Evolutionary conservation across 2,329 filamentous ascomycete genomes (phyloP).

Genomic region (Zymoseptoria tritici): DNA sequence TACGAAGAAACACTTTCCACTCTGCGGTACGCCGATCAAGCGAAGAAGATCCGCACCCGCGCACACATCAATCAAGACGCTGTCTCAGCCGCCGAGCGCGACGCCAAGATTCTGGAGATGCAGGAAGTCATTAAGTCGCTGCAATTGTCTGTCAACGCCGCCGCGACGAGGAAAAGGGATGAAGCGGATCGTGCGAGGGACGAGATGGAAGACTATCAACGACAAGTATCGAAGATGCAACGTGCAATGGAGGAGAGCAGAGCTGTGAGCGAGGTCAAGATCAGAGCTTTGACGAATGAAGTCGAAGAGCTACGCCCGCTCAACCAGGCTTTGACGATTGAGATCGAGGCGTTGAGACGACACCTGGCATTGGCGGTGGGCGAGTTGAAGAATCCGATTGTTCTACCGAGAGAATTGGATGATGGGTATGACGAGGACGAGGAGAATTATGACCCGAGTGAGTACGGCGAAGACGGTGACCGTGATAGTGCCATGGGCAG

Average conservation of each 20-base stretch:
- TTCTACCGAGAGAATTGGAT: slow-evolving; percentile 39
- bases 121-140: slow-evolving; percentile 83
- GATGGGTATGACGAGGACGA: slow-evolving; percentile 17
- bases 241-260: slow-evolving; percentile 91
- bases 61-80: slow-evolving; percentile 95
- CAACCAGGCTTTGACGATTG: slow-evolving; percentile 50
- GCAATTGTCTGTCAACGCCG: slow-evolving; percentile 62
- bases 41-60: slow-evolving; percentile 90
- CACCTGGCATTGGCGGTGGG: slow-evolving; percentile 81
- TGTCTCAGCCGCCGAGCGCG: slow-evolving; percentile 83
- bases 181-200: slow-evolving; percentile 66
- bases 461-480: slow-evolving; percentile 50
- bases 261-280: slow-evolving; percentile 88
- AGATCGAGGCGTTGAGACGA: slow-evolving; percentile 82
- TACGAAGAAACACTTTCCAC: slow-evolving; percentile 97
- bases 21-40: slow-evolving; percentile 92
- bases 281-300: slow-evolving; percentile 62
- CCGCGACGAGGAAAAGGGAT: slow-evolving; percentile 62
- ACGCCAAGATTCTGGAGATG: slow-evolving; percentile 91
- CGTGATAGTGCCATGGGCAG: slow-evolving; percentile 52
- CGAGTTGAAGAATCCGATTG: slow-evolving; percentile 87
- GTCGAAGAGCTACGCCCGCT: slow-evolving; percentile 41
- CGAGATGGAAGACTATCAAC: slow-evolving; percentile 88
- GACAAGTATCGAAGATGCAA: slow-evolving; percentile 81
- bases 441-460: slow-evolving; percentile 12